Evolutionary conservation across 2,329 filamentous ascomycete species (phyloP), one percentile per base, ranked within the genome.

Genomic region (Stachybotrys elegans): DNA sequence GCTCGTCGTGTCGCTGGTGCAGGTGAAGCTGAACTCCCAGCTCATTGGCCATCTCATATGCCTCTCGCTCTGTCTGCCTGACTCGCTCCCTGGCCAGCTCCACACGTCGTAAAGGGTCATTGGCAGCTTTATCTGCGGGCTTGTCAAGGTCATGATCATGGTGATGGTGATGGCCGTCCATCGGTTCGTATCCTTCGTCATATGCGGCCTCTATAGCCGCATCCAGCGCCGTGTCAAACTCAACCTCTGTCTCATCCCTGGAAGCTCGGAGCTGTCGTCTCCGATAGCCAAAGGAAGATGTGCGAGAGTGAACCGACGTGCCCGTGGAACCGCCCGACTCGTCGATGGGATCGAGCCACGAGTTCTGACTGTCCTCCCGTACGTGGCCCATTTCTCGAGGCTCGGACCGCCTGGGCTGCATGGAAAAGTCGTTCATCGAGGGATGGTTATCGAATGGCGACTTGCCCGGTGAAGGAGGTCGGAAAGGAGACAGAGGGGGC

Each of bases 151-250:
- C 59, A 37, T 66, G 58, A 45, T 51, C 22, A n/a, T n/a, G n/a
- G 7, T 47, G 51, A n/a, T 59, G 52, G n/a, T 72, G 65, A 20
- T 70, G 68, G 6, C 73, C 64, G 16, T 75, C 73, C 61, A 78
- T 81, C 4, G 86, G 86, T 58, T 95, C 90, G 50, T 89, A 87
- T 1, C 88, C 88, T 50, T 96, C 90, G 60, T 95, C 86, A 62
- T 97, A 98, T 5, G 92, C 93, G 41, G 92, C 92, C 64, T 97
- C 93, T 8, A 97, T 91, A 13, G 93, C 93, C 20, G 91, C 92
- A 67, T 97, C 92, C 35, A 97, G 74, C 4, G 93, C 93, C 8
- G 89, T 90, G 65, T 96, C 91, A 52, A 97, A 95, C 58, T 95
- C 91, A 6, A 88, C 85, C 61, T 95, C 88, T 0, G 88, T 93